A percentile compares a stretch with the other conserved stretches of the same genome.
Evolutionary conservation across 2,329 filamentous ascomycete species (phyloP).

Genomic region (Nothopassalora personata): DNA sequence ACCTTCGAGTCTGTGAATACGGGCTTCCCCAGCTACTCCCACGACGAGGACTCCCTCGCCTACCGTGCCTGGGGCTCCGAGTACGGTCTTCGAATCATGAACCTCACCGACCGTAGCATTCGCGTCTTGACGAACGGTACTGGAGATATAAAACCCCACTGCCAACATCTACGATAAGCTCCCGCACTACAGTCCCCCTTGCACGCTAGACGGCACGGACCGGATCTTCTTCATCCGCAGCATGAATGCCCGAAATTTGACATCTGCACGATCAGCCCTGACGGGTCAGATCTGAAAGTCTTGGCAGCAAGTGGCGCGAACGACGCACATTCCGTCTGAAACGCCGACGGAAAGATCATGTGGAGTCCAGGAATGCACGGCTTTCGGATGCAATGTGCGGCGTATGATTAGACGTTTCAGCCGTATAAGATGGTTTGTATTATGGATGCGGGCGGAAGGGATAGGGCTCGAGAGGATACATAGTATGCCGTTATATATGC

Average conservation of each 20-base stretch:
- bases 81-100: conserved; percentile 8
- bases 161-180: conserved; percentile 8
- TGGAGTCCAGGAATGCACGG: conserved; percentile 10
- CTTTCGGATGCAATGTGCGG: conserved; percentile 7
- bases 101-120: conserved; percentile 7
- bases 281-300: conserved; percentile 11
- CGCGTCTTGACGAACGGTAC: conserved; percentile 7
- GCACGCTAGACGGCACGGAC: not conserved
- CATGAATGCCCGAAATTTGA: conserved; percentile 13
- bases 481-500: conserved; percentile 11
- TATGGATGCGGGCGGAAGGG: conserved; percentile 15
- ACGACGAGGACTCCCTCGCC: conserved; percentile 6
- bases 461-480: too few relatives aligned
- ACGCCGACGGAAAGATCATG: too few relatives aligned
- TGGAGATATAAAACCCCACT: not conserved
- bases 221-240: conserved; percentile 11
- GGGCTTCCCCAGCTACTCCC: conserved; percentile 9
- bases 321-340: conserved; percentile 15
- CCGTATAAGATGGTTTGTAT: conserved; percentile 11
- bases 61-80: conserved; percentile 12
- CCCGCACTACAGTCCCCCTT: conserved; percentile 7
- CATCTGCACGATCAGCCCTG: conserved; percentile 11
- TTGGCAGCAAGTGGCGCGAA: conserved; percentile 10
- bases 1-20: conserved; percentile 10
- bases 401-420: conserved; percentile 13